Conservation (phyloP, 129 eudicot species). For the Helianthus tuberosus region DNA sequence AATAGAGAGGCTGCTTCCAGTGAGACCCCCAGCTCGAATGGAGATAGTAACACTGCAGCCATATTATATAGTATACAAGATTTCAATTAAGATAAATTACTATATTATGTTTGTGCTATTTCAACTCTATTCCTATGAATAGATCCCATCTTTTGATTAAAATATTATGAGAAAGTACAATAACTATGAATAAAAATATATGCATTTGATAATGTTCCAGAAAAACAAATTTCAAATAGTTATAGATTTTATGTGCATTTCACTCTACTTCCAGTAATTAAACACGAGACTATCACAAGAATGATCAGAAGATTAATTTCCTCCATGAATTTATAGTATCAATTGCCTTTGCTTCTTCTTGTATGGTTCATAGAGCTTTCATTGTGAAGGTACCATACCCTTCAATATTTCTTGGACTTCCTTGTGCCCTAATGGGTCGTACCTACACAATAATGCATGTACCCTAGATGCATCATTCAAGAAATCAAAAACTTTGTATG, state of each 20-base stretch:
- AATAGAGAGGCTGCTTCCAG: too few species aligned
- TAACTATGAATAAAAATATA: too few species aligned
- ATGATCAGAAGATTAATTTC: neutral
- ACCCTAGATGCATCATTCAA: constrained; percentile 16
- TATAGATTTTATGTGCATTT: constrained; percentile 3
- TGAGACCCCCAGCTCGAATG: too few species aligned
- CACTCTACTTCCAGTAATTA: neutral
- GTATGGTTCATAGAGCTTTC: constrained; percentile 18
- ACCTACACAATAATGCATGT: constrained; percentile 29
- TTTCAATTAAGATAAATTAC: neutral
- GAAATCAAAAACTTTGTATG: constrained; percentile 8
- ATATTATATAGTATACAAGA: constrained; percentile 4
- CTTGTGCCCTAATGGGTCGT: constrained; percentile 20
- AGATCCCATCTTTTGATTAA: constrained; percentile 1
- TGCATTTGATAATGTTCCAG: too few species aligned
- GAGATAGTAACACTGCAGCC: neutral
- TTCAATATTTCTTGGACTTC: constrained; percentile 19
- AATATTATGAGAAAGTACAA: neutral
- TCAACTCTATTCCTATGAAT: constrained; percentile 10
- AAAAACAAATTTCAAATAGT: neutral
- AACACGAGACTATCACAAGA: neutral
- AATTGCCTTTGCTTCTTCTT: neutral
- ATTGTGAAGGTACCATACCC: constrained; percentile 16
- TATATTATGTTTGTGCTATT: neutral
- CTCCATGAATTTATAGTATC: constrained; percentile 15